Evolutionary conservation across 73 alveolate species (phyloP).

Genomic region (Tetrahymena elliotti): DNA sequence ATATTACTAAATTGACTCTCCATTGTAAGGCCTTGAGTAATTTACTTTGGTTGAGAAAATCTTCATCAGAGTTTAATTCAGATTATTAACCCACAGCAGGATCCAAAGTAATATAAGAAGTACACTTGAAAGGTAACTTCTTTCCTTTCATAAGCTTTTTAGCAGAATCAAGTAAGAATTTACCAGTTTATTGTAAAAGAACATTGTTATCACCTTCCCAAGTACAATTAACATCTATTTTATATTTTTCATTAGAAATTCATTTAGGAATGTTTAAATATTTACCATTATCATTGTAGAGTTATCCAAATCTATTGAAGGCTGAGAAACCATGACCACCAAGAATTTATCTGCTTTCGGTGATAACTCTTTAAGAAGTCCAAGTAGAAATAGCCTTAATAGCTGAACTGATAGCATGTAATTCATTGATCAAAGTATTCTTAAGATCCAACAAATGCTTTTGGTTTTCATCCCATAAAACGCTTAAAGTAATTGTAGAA

Average conservation of each 20-base stretch:
- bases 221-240: constrained; percentile 55
- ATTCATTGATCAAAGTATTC: constrained; percentile 17
- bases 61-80: neutral
- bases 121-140: neutral
- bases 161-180: constrained; percentile 27
- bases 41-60: neutral
- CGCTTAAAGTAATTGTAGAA: constrained; percentile 13
- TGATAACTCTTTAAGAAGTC: constrained; percentile 31
- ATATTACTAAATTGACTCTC: neutral
- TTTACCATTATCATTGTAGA: constrained; percentile 20
- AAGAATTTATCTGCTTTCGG: constrained; percentile 57
- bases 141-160: constrained; percentile 30
- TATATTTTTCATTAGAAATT: neutral
- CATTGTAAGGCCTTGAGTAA: neutral
- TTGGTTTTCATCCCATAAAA: constrained; percentile 29
- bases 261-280: neutral
- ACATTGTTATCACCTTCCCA: constrained; percentile 89
- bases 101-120: neutral
- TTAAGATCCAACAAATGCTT: constrained; percentile 10
- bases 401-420: constrained; percentile 53
- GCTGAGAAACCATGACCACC: constrained; percentile 74
- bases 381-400: constrained; percentile 43
- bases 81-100: neutral
- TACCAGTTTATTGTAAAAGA: constrained; percentile 55
- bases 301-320: constrained; percentile 43